Conservation (phyloP, 1,284 basidiomycete genomes). For the Malassezia sp. region DNA sequence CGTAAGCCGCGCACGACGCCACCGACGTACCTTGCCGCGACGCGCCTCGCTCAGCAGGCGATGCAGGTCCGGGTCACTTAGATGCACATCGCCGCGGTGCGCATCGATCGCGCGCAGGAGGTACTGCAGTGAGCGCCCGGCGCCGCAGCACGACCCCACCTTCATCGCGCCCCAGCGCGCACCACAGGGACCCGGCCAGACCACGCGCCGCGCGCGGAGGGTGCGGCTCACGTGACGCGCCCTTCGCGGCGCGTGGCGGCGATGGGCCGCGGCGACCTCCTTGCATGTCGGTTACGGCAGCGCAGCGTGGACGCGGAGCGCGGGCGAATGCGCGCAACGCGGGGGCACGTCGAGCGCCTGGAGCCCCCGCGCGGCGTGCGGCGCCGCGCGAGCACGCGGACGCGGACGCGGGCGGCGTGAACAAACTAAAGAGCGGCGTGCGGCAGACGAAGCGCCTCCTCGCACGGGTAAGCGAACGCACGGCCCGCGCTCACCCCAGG, state of each 20-base stretch:
- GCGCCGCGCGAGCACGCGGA: neutral
- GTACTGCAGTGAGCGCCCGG: slow-evolving; percentile 28
- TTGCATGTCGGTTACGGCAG: neutral
- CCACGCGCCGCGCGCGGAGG: neutral
- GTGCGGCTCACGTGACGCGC: too few relatives aligned
- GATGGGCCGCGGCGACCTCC: neutral
- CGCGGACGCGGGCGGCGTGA: neutral
- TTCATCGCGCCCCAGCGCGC: slow-evolving; percentile 7
- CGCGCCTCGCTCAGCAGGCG: slow-evolving; percentile 36
- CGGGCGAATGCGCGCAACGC: neutral
- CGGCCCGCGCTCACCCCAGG: neutral
- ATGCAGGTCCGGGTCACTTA: slow-evolving; percentile 35
- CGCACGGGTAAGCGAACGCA: neutral
- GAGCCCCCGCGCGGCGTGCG: neutral
- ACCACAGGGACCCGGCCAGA: neutral
- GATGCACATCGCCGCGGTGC: slow-evolving; percentile 29
- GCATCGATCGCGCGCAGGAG: slow-evolving; percentile 43
- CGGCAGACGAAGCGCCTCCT: slow-evolving; percentile 13
- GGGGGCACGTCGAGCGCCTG: neutral
- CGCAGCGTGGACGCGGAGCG: neutral
- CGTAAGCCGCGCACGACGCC: slow-evolving; percentile 1
- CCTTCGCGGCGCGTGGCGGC: too few relatives aligned
- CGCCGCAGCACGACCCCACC: slow-evolving; percentile 7
- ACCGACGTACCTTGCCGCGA: slow-evolving; percentile 24
- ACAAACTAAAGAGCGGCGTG: slow-evolving; percentile 11